phyloP scores from a whole-genome alignment of 441 rosid genomes.

The Pelargonium exstipulatum region DNA sequence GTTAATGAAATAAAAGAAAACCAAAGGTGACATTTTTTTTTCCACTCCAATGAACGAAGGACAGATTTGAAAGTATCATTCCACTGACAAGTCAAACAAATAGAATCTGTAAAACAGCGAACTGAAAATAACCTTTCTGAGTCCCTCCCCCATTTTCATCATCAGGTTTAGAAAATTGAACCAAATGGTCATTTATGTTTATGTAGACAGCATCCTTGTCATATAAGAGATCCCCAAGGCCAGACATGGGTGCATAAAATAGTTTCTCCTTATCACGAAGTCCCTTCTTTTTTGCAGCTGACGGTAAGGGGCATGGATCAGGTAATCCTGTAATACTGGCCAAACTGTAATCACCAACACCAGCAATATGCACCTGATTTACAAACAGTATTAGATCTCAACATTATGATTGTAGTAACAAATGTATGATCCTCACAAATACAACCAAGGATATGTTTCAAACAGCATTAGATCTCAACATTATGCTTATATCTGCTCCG shows the following conservation, averaged over 20 bases:
- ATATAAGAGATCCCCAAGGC: slow-evolving; percentile 84
- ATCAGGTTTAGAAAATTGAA: slow-evolving; percentile 72
- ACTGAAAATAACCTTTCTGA: slow-evolving; percentile 44
- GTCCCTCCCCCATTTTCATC: slow-evolving; percentile 42
- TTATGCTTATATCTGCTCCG: background rate
- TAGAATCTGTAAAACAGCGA: slow-evolving; percentile 4
- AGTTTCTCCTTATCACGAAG: slow-evolving; percentile 82
- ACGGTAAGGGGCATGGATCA: slow-evolving; percentile 95
- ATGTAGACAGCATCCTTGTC: slow-evolving; percentile 97
- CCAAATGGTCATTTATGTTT: slow-evolving; percentile 79
- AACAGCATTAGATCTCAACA: background rate
- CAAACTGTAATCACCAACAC: slow-evolving; percentile 83
- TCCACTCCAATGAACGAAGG: background rate
- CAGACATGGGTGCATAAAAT: slow-evolving; percentile 96
- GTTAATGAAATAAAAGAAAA: background rate
- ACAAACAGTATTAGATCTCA: slow-evolving; percentile 18
- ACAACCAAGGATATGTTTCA: background rate
- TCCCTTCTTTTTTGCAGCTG: slow-evolving; percentile 80
- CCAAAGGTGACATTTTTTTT: background rate
- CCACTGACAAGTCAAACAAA: background rate
- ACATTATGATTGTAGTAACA: background rate
- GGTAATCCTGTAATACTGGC: slow-evolving; percentile 65
- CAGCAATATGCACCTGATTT: slow-evolving; percentile 88
- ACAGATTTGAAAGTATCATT: slow-evolving; percentile 9
- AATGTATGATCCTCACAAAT: background rate